Evolutionary conservation across 495 filamentous ascomycete species (phyloP).

Genomic region (Penicillium goetzii): DNA sequence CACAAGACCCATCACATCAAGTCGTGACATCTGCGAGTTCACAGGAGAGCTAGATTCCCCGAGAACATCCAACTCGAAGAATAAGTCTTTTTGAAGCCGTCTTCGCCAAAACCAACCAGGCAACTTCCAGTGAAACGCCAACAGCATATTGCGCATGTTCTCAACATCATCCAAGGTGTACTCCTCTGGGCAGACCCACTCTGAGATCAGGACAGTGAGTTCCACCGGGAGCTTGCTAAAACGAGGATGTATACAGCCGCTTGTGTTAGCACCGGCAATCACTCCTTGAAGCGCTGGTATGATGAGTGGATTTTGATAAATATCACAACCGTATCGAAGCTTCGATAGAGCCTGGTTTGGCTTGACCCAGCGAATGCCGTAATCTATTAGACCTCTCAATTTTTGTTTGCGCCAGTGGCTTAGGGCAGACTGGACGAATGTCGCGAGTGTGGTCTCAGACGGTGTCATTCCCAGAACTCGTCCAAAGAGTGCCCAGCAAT

Average conservation of each 20-base stretch:
- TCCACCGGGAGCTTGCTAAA: conserved; percentile 14
- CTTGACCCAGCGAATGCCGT: background rate
- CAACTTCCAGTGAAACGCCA: conserved; percentile 14
- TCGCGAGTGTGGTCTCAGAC: conserved; percentile 5
- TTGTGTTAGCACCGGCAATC: conserved; percentile 5
- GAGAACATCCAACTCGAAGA: conserved; percentile 14
- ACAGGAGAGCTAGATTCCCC: background rate
- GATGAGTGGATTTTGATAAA: conserved; percentile 16
- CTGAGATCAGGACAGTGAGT: conserved; percentile 13
- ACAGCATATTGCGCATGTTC: conserved; percentile 13
- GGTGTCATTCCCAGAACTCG: background rate
- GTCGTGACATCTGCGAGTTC: conserved; percentile 9
- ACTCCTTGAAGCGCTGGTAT: conserved; percentile 12
- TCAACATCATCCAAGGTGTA: conserved; percentile 9
- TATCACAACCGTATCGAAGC: conserved; percentile 4
- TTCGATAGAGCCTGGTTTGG: background rate
- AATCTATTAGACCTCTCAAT: background rate
- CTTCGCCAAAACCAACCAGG: conserved; percentile 18
- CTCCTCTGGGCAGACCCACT: conserved; percentile 10
- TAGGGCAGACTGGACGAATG: conserved; percentile 9
- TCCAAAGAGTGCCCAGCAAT: conserved; percentile 4
- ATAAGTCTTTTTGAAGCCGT: conserved; percentile 7
- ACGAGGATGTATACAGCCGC: background rate
- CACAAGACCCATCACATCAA: conserved; percentile 15
- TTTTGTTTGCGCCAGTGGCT: conserved; percentile 7